Base-by-base conservation (phyloP, 305 asterid species). In the Solanum hybrid region DNA sequence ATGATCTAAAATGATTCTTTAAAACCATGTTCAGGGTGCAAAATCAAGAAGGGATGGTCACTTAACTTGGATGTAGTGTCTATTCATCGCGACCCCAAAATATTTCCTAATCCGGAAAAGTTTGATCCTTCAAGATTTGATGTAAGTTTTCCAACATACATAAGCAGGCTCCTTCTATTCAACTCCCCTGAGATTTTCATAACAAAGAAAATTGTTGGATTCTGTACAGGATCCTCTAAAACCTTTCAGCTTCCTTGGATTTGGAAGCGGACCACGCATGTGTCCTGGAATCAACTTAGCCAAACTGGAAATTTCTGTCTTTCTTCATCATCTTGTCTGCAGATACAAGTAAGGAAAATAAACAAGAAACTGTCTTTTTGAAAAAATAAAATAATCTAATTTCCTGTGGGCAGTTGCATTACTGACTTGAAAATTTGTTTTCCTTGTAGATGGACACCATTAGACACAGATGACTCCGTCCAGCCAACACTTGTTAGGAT, bases 231-330 rank as follows among this genome's bases (percentile, higher is more conserved):
- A 91, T 73, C 95, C 93, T 57, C 20, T 93, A 39, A 96, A 92
- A 90, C 95, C 98, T 89, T 96, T 92, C 92, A 94, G 98, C 94
- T 96, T 92, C 92, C 98, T 96, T 38, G 97, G 98, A 33, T 96
- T 96, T 39, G 98, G 98, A 79, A 96, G 92, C 77, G 98, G 98
- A 91, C 98, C 96, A 0, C 92, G 97, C 32, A 95, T 95, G 98
- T 95, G 98, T 89, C 98, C 98, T 34, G 98, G 98, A 93, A 96
- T 96, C 90, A 94, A 95, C 95, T 94, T 96, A 10, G 98, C 98
- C 88, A 96, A 95, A 92, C 91, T 95, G 89, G 98, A 95, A 92
- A 95, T 96, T 14, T 95, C 90, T 82, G 89, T 95, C 87, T 95
- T 96, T 93, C 91, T 96, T 89, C 98, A 96, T 91, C 97, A 96